A percentile compares a stretch with the other conserved stretches of the same genome.
Conservation (phyloP, 2,329 filamentous ascomycete genomes). For the Bipolaris gigantea region DNA sequence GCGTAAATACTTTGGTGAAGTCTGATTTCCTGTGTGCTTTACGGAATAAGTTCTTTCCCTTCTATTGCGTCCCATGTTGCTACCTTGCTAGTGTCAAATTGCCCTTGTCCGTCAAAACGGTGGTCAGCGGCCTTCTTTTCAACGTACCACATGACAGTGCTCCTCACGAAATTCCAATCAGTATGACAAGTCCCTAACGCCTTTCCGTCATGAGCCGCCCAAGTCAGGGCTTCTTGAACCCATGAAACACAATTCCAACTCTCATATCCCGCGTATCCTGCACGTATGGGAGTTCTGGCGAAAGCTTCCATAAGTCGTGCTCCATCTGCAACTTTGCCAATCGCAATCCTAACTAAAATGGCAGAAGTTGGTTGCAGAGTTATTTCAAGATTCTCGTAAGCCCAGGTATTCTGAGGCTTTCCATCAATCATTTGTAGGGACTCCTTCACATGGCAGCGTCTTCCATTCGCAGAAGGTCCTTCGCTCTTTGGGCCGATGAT, state of each 20-base stretch:
- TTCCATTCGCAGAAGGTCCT: not conserved
- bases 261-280: conserved; percentile 29
- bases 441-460: not conserved
- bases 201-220: conserved; percentile 30
- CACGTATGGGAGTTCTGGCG: conserved; percentile 19
- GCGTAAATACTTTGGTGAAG: conserved; percentile 29
- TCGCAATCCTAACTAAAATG: too few species aligned
- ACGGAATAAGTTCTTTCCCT: conserved; percentile 9
- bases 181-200: conserved; percentile 37
- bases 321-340: too few species aligned
- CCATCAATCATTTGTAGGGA: not conserved
- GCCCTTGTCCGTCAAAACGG: conserved; percentile 46
- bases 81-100: conserved; percentile 35
- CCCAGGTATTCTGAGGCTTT: not conserved
- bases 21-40: not conserved
- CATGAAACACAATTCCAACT: conserved; percentile 52
- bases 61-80: conserved; percentile 44
- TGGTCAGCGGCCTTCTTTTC: conserved; percentile 45
- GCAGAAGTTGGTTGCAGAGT: too few species aligned
- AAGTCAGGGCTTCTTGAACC: conserved; percentile 48
- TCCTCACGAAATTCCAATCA: conserved; percentile 43
- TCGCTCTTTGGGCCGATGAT: not conserved
- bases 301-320: too few species aligned
- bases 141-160: conserved; percentile 47
- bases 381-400: not conserved